Evolutionary conservation across 2,329 filamentous ascomycete species (phyloP), one percentile per base, ranked within the genome.

Genomic region (Diaporthe sp.): DNA sequence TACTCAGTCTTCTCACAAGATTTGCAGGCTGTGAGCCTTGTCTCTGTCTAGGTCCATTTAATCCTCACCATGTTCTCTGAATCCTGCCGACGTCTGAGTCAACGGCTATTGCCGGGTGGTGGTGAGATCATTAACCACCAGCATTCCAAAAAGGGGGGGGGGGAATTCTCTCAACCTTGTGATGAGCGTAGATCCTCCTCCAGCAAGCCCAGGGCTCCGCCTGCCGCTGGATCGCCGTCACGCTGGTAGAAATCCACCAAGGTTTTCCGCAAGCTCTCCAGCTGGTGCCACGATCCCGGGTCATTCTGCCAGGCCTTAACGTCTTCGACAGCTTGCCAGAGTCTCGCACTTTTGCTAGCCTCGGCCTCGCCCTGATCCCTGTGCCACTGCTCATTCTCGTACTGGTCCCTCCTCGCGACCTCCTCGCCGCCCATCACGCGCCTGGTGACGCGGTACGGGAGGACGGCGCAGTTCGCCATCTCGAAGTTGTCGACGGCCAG

Each of bases 381-480:
- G 1, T 15, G 28, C 28, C 39, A 1, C 42, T 49, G 61, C 1
- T 12, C 13, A n/a, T 55, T 17, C 60, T 72, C 67, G 7, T 15
- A 20, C n/a, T 12, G 4, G 13, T 13, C 34, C 34, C 55, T 47
- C 25, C 4, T 20, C 12, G 22, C 22, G 7, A 8, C 61, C 3
- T 65, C 61, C 8, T 34, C 22, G 39, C 3, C 13, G 31, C 12
- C 37, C 51, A 76, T 28, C 44, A 4, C 0, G 31, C n/a, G 49
- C 42, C 75, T 61, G 25, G 65, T 34, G 53, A 75, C 63, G n/a
- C 63, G 63, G 42, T 75, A 75, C 17, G 68, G 28, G 13, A 76
- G 75, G 12, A 75, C n/a, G 17, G 70, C 75, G 25, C 73, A 73
- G 57, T 76, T 75, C 7, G 42, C 70, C 7, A 58, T 34, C 31